Base-by-base conservation (phyloP, 208 protist genomes). In the Leishmania martiniquensis region DNA sequence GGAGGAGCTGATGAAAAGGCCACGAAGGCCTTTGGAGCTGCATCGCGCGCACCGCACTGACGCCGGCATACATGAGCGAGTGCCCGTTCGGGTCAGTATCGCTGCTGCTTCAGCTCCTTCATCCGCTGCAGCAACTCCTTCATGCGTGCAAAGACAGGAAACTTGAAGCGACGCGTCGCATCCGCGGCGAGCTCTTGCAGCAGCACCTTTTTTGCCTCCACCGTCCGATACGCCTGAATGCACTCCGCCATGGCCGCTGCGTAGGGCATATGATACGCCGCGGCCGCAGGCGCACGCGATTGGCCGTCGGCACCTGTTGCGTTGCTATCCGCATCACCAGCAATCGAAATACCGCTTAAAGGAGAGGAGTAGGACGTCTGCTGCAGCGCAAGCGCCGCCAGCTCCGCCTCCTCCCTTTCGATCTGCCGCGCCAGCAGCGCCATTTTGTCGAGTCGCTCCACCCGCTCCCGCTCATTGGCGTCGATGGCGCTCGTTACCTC, bases 111-210 rank as follows among this genome's bases (percentile, higher is more conserved):
- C 62, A 96, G 75, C 42, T 90, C 84, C 84, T 97, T 97, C 80
- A 97, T 93, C 3, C 77, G 75, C 83, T 93, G 84, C 44, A 97
- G 82, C 25, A 97, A 81, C 76, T 93, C 88, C 77, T 93, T 93
- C 92, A 95, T 94, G n/a, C 91, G 88, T n/a, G 85, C 82, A 73
- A 97, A 97, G 12, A 97, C 57, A 0, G 93, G 93, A 29, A 89
- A 95, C 81, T 97, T 97, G 76, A 86, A 97, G 74, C 91, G 91
- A 6, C 93, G 81, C 34, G 93, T 97, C 17, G 93, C 93, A 68
- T 95, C 90, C 57, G 91, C 91, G 32, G 93, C 90, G 49, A 97
- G 84, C 77, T 95, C 89, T 82, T 90, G 87, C 68, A 96, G 80
- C 34, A 73, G 68, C 42, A 62, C 62, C 69, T 85, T 89, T 75